Conservation (phyloP, 2,329 filamentous ascomycete genomes). For the Tolypocladium tropicale region DNA sequence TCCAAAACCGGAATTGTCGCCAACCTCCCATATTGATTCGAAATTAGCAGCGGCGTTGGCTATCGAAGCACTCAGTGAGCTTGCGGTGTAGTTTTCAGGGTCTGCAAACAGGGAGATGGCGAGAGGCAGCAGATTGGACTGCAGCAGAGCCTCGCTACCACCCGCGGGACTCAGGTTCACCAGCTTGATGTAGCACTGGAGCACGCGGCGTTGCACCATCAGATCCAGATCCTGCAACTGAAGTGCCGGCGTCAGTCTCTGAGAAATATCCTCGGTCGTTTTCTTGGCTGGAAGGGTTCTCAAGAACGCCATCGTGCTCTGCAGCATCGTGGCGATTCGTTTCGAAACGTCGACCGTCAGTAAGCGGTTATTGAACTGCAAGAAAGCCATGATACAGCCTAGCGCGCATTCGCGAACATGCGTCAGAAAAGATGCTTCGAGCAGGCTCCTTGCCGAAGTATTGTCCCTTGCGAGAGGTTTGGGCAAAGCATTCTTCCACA, state of each 20-base stretch:
- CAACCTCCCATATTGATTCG: constrained; percentile 90
- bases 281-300: constrained; percentile 75
- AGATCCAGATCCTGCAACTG: constrained; percentile 84
- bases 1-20: constrained; percentile 90
- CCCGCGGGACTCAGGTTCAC: constrained; percentile 80
- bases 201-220: constrained; percentile 84
- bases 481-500: constrained; percentile 96
- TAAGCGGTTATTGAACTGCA: constrained; percentile 86
- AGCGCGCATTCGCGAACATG: constrained; percentile 93
- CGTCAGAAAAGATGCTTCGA: constrained; percentile 86
- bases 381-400: constrained; percentile 81
- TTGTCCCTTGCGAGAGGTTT: constrained; percentile 92
- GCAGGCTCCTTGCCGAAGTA: constrained; percentile 66
- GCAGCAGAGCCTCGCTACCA: constrained; percentile 74
- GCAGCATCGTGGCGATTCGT: constrained; percentile 84
- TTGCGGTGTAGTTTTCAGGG: constrained; percentile 77
- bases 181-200: constrained; percentile 90
- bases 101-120: constrained; percentile 90
- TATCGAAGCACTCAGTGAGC: constrained; percentile 80
- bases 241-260: constrained; percentile 72
- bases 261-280: constrained; percentile 74
- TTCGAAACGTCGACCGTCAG: constrained; percentile 92
- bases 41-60: constrained; percentile 83
- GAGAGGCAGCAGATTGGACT: constrained; percentile 83
- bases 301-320: constrained; percentile 87